Evolutionary conservation across 2,329 filamentous ascomycete species (phyloP).

Genomic region (Fusarium sp.): DNA sequence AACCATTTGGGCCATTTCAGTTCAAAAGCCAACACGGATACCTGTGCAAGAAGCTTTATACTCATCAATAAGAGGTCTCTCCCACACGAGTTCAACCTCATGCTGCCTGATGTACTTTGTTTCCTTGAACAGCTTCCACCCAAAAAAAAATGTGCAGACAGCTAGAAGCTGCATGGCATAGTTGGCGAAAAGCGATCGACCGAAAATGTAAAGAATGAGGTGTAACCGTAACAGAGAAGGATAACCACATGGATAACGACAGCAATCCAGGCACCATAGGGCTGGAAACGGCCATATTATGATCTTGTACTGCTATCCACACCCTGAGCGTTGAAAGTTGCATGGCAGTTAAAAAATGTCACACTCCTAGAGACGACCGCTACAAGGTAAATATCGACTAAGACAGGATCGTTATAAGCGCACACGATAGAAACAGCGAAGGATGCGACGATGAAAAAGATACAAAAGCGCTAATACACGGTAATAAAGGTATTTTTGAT

Average conservation of each 20-base stretch:
- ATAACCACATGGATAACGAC: constrained; percentile 58
- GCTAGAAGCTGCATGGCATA: constrained; percentile 71
- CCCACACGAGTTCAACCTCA: constrained; percentile 72
- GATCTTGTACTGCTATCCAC: constrained; percentile 67
- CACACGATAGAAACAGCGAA: constrained; percentile 72
- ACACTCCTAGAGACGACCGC: constrained; percentile 63
- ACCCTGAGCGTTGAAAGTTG: constrained; percentile 67
- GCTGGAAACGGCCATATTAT: constrained; percentile 63
- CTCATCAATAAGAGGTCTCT: constrained; percentile 69
- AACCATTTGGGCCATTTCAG: constrained; percentile 63
- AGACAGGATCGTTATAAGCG: constrained; percentile 69
- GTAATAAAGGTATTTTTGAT: constrained; percentile 67
- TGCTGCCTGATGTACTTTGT: constrained; percentile 67
- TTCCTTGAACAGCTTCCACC: constrained; percentile 74
- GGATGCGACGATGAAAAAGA: constrained; percentile 53
- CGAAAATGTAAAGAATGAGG: constrained; percentile 63
- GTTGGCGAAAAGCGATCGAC: constrained; percentile 64
- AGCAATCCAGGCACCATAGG: constrained; percentile 60
- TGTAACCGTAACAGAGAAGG: constrained; percentile 68
- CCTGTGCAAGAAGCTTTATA: constrained; percentile 67
- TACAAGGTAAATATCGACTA: constrained; percentile 65
- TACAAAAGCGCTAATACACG: constrained; percentile 66
- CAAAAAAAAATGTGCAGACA: constrained; percentile 65
- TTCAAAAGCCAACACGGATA: constrained; percentile 67
- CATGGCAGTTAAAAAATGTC: constrained; percentile 63